phyloP scores from a whole-genome alignment of 2,329 filamentous ascomycete genomes.

The Erysiphe pulchra region DNA sequence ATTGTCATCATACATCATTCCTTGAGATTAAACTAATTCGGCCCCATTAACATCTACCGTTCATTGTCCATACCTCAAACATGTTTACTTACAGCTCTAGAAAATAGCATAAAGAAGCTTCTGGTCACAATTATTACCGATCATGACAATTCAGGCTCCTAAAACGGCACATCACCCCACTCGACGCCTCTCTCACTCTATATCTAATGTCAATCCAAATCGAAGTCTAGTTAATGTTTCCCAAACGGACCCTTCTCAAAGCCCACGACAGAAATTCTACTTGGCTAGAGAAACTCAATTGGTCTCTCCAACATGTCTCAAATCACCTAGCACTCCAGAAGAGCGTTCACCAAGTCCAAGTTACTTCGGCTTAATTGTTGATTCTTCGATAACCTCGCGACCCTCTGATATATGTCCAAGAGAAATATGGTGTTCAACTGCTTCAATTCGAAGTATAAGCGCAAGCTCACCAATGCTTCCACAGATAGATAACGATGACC shows the following conservation, averaged over 20 bases:
- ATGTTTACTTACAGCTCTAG: no score
- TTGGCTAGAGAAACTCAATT: conserved; percentile 10
- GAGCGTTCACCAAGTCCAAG: conserved; percentile 42
- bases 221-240: conserved; percentile 5
- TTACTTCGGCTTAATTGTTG: conserved; percentile 59
- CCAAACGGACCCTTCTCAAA: no score
- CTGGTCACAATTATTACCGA: no score
- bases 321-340: conserved; percentile 7
- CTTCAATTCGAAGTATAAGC: conserved; percentile 16
- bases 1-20: no score
- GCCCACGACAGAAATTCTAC: conserved; percentile 4
- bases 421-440: conserved; percentile 54
- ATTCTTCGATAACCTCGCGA: conserved; percentile 31
- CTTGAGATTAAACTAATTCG: no score
- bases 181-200: conserved; percentile 9
- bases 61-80: no score
- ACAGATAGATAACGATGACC: conserved; percentile 41
- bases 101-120: no score
- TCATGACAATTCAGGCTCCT: conserved; percentile 11
- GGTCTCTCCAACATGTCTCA: conserved; percentile 5
- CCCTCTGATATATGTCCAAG: conserved; percentile 37
- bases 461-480: conserved; percentile 42
- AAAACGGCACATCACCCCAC: conserved; percentile 11
- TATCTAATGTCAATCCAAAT: conserved; percentile 2
- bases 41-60: no score